Evolutionary conservation across 345 rosid species (phyloP), one percentile per base, ranked within the genome.

Genomic region (Hibiscus tridactylites): DNA sequence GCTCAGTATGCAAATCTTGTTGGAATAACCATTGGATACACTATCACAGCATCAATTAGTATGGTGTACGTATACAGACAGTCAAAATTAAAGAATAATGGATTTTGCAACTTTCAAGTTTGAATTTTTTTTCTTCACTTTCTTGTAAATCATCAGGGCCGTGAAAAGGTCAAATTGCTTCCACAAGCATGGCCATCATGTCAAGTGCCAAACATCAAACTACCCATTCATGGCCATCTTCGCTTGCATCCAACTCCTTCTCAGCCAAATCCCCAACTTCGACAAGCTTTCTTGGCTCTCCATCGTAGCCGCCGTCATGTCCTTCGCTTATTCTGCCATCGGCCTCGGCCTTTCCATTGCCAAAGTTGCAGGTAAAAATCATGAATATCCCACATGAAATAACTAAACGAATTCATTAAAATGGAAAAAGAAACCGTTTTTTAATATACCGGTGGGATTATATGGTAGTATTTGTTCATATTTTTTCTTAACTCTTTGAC

Each of bases 271-370:
- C 24, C 58, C 58, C 2, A 17, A 54, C 26, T 54, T 54, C 26
- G 24, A n/a, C 26, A 17, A 54, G 21, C 58, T 54, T 54, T 17
- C 58, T 4, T 94, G 97, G 97, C 90, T 91, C 70, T 91, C 98
- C 50, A 82, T 87, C 52, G 85, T 94, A 1, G 98, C 96, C 1
- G 96, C 98, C 3, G 83, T 88, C 72, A 94, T 94, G 98, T 91
- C 97, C 19, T 94, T 94, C 81, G 86, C 98, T 61, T 91, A 91
- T n/a, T 54, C 58, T 6, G 6, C 58, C 24, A 54, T 54, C 3
- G 58, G 58, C 9, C 58, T 54, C 10, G 26, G 58, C 5, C 58
- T 54, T 11, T 54, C 58, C 58, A 17, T 54, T n/a, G 58, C 58
- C 58, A 54, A 54, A n/a, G 58, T 54, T n/a, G 58, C 58, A 54